These are phyloP conservation scores for Yueomyces sp. DNA, from an alignment of 805 yeast species.

Conservation along the genomic window DNA sequence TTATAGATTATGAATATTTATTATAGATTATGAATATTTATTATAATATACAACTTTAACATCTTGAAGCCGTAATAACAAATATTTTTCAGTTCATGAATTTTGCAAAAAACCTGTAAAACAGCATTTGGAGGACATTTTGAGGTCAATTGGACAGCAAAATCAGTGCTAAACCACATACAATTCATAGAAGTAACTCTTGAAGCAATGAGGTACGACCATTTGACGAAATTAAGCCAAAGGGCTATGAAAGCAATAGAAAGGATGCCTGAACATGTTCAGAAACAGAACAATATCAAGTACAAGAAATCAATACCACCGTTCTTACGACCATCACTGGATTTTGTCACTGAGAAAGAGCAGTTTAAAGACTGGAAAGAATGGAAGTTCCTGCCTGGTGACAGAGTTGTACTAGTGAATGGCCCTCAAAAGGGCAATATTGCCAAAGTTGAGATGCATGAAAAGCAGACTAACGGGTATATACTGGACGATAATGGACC, in stretches of 20 bases:
- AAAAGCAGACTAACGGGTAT: slow-evolving; percentile 47
- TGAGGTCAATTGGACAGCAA: too few species aligned
- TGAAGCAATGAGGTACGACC: slow-evolving; percentile 1
- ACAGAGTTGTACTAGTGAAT: slow-evolving; percentile 54
- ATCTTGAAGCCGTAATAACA: too few species aligned
- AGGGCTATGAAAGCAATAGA: slow-evolving; percentile 23
- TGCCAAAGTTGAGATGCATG: slow-evolving; percentile 49
- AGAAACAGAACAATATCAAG: slow-evolving; percentile 16
- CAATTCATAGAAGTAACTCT: background rate
- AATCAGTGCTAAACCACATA: too few species aligned
- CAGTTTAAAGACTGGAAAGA: slow-evolving; percentile 31
- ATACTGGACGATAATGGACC: slow-evolving; percentile 58
- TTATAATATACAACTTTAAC: too few species aligned
- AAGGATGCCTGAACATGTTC: slow-evolving; percentile 19
- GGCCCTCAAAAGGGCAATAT: slow-evolving; percentile 70
- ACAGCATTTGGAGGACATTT: too few species aligned
- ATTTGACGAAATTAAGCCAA: slow-evolving; percentile 26
- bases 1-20: too few species aligned
- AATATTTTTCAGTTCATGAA: too few species aligned
- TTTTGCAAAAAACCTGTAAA: too few species aligned
- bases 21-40: too few species aligned
- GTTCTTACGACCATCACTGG: slow-evolving; percentile 23
- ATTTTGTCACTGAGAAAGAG: slow-evolving; percentile 22
- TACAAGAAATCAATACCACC: slow-evolving; percentile 21
- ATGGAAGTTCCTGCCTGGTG: slow-evolving; percentile 60